phyloP scores from a whole-genome alignment of 2,329 filamentous ascomycete genomes.

The Herpotrichia juniperi region DNA sequence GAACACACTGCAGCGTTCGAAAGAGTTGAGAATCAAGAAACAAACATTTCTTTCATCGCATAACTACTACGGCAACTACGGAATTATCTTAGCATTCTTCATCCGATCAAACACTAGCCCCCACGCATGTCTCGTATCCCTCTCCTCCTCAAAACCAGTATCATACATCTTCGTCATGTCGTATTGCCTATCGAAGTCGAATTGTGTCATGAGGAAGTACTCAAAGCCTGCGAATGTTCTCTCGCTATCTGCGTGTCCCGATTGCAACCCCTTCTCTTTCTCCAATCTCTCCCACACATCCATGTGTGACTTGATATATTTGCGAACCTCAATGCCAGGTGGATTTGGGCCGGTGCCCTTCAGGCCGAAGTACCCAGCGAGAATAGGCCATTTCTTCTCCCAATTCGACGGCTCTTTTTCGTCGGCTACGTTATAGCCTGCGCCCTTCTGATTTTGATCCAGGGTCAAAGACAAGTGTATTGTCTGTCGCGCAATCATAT shows the following conservation, averaged over 20 bases:
- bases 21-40: too few relatives aligned
- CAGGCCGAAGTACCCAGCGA: conserved; percentile 54
- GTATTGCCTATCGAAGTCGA: conserved; percentile 54
- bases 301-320: conserved; percentile 37
- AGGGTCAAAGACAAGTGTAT: conserved; percentile 50
- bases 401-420: conserved; percentile 46
- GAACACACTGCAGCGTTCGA: too few relatives aligned
- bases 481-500: conserved; percentile 50
- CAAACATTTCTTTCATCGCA: too few relatives aligned
- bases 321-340: conserved; percentile 27
- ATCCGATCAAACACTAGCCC: conserved; percentile 52
- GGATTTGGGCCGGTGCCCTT: conserved; percentile 40
- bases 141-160: conserved; percentile 51
- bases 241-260: conserved; percentile 46
- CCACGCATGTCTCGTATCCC: conserved; percentile 47
- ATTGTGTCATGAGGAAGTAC: conserved; percentile 51
- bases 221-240: conserved; percentile 48
- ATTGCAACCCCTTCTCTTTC: conserved; percentile 37
- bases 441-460: conserved; percentile 33
- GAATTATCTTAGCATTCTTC: conserved; percentile 50
- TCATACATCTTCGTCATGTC: conserved; percentile 53
- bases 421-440: conserved; percentile 52
- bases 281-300: conserved; percentile 29
- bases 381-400: conserved; percentile 52
- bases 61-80: too few relatives aligned